Evolutionary conservation across 2,329 filamentous ascomycete species (phyloP), one percentile per base, ranked within the genome.

Genomic region (Dothideomycetidae sp.): DNA sequence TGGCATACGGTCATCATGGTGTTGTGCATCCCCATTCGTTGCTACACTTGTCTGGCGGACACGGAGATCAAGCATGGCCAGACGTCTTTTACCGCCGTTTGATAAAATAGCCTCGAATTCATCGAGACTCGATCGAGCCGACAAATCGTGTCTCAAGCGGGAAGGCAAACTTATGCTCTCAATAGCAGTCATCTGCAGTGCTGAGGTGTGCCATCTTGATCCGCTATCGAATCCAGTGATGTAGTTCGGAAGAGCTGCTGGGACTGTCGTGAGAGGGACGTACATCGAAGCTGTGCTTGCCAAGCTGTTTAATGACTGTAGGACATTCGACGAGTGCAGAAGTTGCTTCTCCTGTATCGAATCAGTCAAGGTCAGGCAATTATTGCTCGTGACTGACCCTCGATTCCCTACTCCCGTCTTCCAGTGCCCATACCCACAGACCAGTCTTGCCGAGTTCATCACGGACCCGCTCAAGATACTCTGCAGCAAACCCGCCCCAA

Each of bases 401-500:
- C 14, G 43, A 13, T 32, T 42, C 44, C 30, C 50, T 46, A 12
- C 31, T 35, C 29, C 67, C 62, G 39, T 78, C 75, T 55, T 92
- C 80, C 14, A 85, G 55, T 0, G 80, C 86, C 78, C 86, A 96
- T 10, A 85, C 71, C 81, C 84, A 92, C 19, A 94, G 73, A 35
- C 75, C 75, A 21, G 76, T 73, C 61, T 94, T 96, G 18, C 84
- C 83, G 54, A 86, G 88, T 55, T 98, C 90, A 53, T 98, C 90
- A 43, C 82, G 66, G 40, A 98, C 59, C 18, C 76, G 69, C 54
- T 96, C 61, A 35, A 61, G 48, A 54, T 60, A 64, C 43, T 51
- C 54, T 36, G 57, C 55, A 31, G 62, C 46, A 56, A 68, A 59
- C 42, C 64, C 56, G 44, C 63, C 55, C 64, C 64, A 67, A 43